Percentiles rank a stretch among this genome's conserved stretches.
Evolutionary conservation across 176 grass and related monocot genomes (phyloP).

Genomic region (Ensete ventricosum): DNA sequence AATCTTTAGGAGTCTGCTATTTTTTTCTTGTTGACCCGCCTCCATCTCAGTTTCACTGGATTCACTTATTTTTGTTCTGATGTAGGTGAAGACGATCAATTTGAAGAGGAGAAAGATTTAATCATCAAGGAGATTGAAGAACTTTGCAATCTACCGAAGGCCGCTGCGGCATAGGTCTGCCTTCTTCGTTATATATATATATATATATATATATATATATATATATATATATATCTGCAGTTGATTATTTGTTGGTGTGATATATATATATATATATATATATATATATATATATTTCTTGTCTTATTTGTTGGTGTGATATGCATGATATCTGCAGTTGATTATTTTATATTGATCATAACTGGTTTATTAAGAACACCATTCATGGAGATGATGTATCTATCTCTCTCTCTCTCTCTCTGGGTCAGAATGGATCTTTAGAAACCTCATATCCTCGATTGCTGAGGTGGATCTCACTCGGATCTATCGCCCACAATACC

Average conservation of each 20-base stretch:
- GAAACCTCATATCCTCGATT: no score
- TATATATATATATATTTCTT: neutral
- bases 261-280: fast-evolving
- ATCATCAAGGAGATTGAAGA: slow-evolving; percentile 76
- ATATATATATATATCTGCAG: fast-evolving
- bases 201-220: fast-evolving
- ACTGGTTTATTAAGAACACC: no score
- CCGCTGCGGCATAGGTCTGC: neutral
- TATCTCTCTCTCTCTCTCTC: no score
- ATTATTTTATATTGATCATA: no score
- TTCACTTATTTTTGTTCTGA: neutral
- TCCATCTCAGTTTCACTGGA: slow-evolving; percentile 1
- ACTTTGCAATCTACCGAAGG: slow-evolving; percentile 22
- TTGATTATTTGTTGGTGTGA: neutral
- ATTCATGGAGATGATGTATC: no score
- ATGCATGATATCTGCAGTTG: neutral
- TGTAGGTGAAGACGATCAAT: slow-evolving; percentile 89
- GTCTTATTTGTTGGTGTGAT: neutral
- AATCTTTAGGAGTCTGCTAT: neutral
- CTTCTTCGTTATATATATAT: neutral
- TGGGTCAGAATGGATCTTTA: no score
- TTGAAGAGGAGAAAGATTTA: slow-evolving; percentile 80
- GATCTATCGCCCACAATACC: no score
- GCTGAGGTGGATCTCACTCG: no score
- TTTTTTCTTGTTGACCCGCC: neutral